These are phyloP conservation scores for Aspergillus sp. DNA, from an alignment of 2,329 filamentous ascomycete genomes.

Conservation along the genomic window DNA sequence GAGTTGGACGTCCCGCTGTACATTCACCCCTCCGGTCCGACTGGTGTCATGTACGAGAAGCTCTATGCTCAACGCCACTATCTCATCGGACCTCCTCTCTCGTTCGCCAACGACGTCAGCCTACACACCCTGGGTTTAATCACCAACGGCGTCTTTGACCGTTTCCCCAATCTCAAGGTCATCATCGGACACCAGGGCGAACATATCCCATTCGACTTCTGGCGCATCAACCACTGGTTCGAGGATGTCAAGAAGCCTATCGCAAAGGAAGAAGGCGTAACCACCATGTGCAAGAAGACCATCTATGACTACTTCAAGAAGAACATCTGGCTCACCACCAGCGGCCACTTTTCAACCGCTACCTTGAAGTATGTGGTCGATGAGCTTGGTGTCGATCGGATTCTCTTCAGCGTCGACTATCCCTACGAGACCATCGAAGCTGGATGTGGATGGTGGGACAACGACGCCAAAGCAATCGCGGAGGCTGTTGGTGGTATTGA, in stretches of 20 bases:
- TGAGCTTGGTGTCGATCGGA: slow-evolving; percentile 35
- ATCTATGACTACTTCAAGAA: slow-evolving; percentile 40
- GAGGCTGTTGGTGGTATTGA: not conserved
- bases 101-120: slow-evolving; percentile 55
- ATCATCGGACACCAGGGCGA: slow-evolving; percentile 48
- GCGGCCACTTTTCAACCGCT: slow-evolving; percentile 36
- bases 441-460: slow-evolving; percentile 42
- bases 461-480: slow-evolving; percentile 11
- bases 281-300: slow-evolving; percentile 36
- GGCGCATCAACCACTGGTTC: slow-evolving; percentile 43
- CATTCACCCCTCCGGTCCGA: slow-evolving; percentile 57
- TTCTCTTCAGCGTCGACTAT: slow-evolving; percentile 40
- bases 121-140: slow-evolving; percentile 53
- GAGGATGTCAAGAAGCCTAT: slow-evolving; percentile 34
- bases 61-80: slow-evolving; percentile 56
- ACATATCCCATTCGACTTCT: slow-evolving; percentile 48
- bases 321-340: slow-evolving; percentile 41
- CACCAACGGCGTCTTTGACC: slow-evolving; percentile 48
- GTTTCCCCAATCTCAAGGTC: slow-evolving; percentile 43
- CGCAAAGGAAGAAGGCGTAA: slow-evolving; percentile 13
- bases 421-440: slow-evolving; percentile 37
- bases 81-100: slow-evolving; percentile 56
- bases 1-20: slow-evolving; percentile 59
- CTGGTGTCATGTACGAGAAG: slow-evolving; percentile 53
- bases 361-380: slow-evolving; percentile 31